A percentile compares a stretch with the other conserved stretches of the same genome.
These are phyloP conservation scores for Rhizophora mangle DNA, from an alignment of 345 rosid species.

Conservation along the genomic window DNA sequence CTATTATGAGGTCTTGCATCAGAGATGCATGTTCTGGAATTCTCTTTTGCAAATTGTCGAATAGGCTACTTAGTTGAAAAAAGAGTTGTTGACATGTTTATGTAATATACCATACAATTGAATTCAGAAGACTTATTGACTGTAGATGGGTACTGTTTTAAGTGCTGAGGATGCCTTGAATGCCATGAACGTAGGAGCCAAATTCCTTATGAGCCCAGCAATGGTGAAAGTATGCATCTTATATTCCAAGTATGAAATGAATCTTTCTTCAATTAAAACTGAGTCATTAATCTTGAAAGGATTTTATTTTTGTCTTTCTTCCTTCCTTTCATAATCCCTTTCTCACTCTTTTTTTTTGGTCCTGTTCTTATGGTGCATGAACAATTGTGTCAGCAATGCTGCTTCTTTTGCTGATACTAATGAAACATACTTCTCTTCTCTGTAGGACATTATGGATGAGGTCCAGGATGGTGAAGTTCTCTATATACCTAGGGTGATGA, in stretches of 20 bases:
- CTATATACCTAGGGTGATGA: conserved; percentile 63
- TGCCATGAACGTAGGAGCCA: conserved; percentile 48
- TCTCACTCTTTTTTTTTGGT: not conserved
- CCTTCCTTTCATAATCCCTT: not conserved
- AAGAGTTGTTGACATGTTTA: too few species aligned
- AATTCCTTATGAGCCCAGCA: conserved; percentile 62
- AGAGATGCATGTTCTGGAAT: too few species aligned
- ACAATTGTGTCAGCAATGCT: not conserved
- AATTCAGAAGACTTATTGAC: not conserved
- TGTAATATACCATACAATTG: too few species aligned
- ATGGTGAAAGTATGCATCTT: conserved; percentile 33
- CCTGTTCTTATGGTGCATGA: too few species aligned
- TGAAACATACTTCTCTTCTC: conserved; percentile 15
- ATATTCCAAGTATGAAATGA: not conserved
- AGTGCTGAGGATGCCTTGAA: conserved; percentile 39
- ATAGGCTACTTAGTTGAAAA: too few species aligned
- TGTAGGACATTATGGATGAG: conserved; percentile 42
- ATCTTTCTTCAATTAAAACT: not conserved
- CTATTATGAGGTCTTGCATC: too few species aligned
- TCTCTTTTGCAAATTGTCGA: too few species aligned
- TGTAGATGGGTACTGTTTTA: conserved; percentile 54
- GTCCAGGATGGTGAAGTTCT: conserved; percentile 32
- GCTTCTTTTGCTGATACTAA: not conserved
- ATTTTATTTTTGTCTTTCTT: not conserved
- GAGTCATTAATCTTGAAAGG: not conserved